Conservation (phyloP, 75 land plant genomes). For the Chamaecyparis obtusa region DNA sequence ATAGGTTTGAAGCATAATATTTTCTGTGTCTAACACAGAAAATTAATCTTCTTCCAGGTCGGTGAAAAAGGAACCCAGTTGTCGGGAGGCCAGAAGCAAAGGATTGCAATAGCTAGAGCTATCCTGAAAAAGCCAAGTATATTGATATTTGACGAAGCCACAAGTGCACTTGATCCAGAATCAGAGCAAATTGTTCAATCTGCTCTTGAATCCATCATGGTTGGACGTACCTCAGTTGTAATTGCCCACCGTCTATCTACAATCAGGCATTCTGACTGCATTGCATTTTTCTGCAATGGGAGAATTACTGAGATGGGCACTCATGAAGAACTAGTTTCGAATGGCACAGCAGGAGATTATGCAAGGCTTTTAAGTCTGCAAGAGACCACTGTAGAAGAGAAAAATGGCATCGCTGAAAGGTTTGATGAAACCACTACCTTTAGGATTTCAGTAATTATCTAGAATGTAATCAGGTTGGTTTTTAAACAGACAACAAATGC, state of each 20-base stretch:
- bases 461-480: background rate
- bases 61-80: background rate
- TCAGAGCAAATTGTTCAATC: constrained; percentile 2
- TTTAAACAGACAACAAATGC: too few relatives aligned
- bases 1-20: too few relatives aligned
- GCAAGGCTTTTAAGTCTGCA: background rate
- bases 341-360: background rate
- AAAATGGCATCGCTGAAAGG: background rate
- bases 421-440: background rate
- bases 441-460: background rate
- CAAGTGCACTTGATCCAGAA: background rate
- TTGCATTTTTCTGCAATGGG: constrained; percentile 58
- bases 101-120: constrained; percentile 7
- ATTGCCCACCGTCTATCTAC: constrained; percentile 61
- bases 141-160: background rate
- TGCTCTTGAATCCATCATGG: constrained; percentile 3
- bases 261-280: constrained; percentile 45
- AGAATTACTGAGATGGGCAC: constrained; percentile 44
- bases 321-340: constrained; percentile 20
- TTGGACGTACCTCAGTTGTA: constrained; percentile 32
- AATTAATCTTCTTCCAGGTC: background rate
- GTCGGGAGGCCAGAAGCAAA: background rate
- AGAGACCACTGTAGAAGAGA: background rate
- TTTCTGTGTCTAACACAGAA: background rate
- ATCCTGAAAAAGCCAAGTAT: background rate